phyloP scores from a whole-genome alignment of 441 rosid species.

The Aleurites moluccanus region DNA sequence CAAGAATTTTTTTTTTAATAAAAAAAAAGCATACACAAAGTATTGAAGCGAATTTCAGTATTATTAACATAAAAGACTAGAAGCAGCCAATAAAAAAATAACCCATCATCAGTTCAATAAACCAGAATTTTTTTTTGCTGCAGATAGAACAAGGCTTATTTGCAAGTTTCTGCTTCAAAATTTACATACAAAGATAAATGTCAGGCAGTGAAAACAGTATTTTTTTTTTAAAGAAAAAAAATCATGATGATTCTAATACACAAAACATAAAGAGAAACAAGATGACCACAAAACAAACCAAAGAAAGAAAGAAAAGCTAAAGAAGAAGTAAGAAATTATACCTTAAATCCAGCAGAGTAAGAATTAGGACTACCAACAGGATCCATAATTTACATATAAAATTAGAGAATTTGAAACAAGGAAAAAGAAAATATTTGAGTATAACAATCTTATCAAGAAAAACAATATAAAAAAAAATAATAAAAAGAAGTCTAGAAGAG shows the following conservation, averaged over 20 bases:
- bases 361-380: not conserved
- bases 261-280: not conserved
- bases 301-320: not conserved
- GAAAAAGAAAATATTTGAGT: not conserved
- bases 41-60: not conserved
- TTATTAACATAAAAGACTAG: not conserved
- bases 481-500: not conserved
- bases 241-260: not conserved
- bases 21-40: not conserved
- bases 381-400: conserved; percentile 10
- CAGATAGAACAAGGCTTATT: not conserved
- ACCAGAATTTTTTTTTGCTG: not conserved
- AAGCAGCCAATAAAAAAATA: not conserved
- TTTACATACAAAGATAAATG: not conserved
- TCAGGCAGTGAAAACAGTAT: no score
- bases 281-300: not conserved
- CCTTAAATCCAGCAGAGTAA: conserved; percentile 16
- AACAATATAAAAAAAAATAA: no score
- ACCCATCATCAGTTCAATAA: not conserved
- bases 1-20: no score
- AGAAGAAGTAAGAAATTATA: conserved; percentile 6
- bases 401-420: not conserved
- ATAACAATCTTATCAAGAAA: not conserved
- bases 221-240: not conserved
- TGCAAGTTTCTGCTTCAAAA: not conserved